Conservation (phyloP, 345 rosid genomes). For the Crucihimalaya himalaica region DNA sequence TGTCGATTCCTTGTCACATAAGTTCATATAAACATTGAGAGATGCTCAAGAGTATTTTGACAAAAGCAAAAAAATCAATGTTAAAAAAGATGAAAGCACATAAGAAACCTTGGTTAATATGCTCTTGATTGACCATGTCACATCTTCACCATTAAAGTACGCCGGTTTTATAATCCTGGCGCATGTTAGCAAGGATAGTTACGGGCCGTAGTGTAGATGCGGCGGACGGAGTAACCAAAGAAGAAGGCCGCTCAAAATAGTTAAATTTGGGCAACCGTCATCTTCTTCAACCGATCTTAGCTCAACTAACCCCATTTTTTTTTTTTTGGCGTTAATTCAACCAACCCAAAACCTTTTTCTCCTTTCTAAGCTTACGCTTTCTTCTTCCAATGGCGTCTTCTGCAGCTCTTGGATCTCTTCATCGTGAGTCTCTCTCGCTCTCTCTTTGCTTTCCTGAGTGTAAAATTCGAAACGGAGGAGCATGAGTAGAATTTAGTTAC, state of each 20-base stretch:
- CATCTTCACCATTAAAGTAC: background rate
- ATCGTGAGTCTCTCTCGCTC: constrained; percentile 44
- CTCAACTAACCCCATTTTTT: constrained; percentile 2
- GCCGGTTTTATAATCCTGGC: background rate
- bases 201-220: constrained; percentile 1
- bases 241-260: constrained; percentile 20
- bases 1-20: background rate
- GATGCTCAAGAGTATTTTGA: background rate
- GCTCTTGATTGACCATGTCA: background rate
- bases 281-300: constrained; percentile 25
- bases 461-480: background rate
- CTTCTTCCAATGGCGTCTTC: constrained; percentile 68
- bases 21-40: background rate
- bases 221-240: constrained; percentile 36
- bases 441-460: background rate
- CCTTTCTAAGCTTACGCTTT: constrained; percentile 12
- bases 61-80: background rate
- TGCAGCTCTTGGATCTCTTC: constrained; percentile 63
- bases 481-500: background rate
- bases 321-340: background rate
- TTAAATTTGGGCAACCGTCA: constrained; percentile 24
- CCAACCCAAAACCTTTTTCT: background rate
- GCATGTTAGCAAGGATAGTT: constrained; percentile 17
- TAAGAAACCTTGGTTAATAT: background rate
- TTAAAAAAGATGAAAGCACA: background rate